Evolutionary conservation across 805 yeast species (phyloP), one percentile per base, ranked within the genome.

Genomic region (Maudiozyma saulgeensis): DNA sequence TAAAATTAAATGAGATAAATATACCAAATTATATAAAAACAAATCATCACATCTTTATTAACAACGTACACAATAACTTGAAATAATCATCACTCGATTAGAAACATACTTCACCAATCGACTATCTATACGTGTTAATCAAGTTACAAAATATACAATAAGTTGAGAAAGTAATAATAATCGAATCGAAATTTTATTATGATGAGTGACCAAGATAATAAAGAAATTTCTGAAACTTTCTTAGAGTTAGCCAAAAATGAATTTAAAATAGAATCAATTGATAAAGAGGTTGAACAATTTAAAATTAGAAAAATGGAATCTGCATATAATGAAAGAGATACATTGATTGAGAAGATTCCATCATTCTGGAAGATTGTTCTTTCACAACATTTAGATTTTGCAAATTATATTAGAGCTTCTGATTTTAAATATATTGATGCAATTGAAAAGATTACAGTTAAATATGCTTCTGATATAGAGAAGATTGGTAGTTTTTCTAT

Each of bases 321-420:
- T 18, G 71, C 86, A 7, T 87, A 79, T 60, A 70, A 62, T 6
- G 66, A 75, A 50, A 72, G 97, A 56, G 73, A 86, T 23, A 69
- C 58, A 6, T 67, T 76, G n/a, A 70, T 82, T 15, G 49, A 57
- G 4, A 63, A 72, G 4, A 77, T 89, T 41, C 88, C 90, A 1
- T 78, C 78, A 54, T 89, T 91, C 65, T 91, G 98, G 98, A 83
- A 85, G 58, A 77, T 84, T 47, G 96, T 86, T 0, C 67, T 91
- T 11, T 88, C 90, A 2, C 87, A 86, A 60, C 84, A 84, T 58
- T 84, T 85, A 46, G 96, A 87, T 55, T 85, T 91, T 61, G 83
- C 86, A 15, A 96, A 89, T 53, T 87, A 78, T 63, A 71, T 90
- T 18, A 75, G 80, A 31, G 79, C 83, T 1, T 86, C 84, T 38